Evolutionary conservation across 176 grass and related monocot species (phyloP).

Genomic region (Rhynchospora pubera): DNA sequence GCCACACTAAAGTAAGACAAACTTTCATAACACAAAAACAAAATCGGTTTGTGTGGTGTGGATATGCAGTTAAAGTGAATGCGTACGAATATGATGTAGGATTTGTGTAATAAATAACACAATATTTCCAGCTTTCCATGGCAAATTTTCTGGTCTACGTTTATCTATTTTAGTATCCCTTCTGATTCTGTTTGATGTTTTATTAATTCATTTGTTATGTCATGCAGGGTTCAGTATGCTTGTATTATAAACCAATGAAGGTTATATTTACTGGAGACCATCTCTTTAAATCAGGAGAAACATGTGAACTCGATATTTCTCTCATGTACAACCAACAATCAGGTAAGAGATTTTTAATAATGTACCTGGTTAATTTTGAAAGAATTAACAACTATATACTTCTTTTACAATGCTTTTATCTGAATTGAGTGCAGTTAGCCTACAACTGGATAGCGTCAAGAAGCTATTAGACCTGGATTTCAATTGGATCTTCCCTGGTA

Average conservation of each 20-base stretch:
- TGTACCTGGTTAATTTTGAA: not conserved
- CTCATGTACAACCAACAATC: conserved; percentile 65
- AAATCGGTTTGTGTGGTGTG: not conserved
- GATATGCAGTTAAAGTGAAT: not conserved
- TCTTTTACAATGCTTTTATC: not conserved
- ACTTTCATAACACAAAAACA: not conserved
- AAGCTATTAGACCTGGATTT: conserved; percentile 55
- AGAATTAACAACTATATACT: not conserved
- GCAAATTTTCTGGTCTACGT: not conserved
- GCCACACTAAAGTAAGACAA: conserved; percentile 68
- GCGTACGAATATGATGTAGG: not conserved
- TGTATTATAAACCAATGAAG: conserved; percentile 53
- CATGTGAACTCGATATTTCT: conserved; percentile 37
- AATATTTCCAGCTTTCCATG: not conserved
- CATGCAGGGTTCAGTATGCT: conserved; percentile 73
- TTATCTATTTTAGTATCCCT: not conserved
- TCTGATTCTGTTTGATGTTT: not conserved
- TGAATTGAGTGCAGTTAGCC: conserved; percentile 32
- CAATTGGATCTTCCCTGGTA: conserved; percentile 69
- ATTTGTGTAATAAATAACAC: not conserved
- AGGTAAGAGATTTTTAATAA: conserved; percentile 25
- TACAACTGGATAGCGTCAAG: conserved; percentile 64
- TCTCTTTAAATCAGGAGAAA: conserved; percentile 50
- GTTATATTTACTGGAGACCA: conserved; percentile 75
- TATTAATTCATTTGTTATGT: not conserved